Evolutionary conservation across 106 monocot species (phyloP), one percentile per base, ranked within the genome.

Genomic region (Dioscorea dumetorum): DNA sequence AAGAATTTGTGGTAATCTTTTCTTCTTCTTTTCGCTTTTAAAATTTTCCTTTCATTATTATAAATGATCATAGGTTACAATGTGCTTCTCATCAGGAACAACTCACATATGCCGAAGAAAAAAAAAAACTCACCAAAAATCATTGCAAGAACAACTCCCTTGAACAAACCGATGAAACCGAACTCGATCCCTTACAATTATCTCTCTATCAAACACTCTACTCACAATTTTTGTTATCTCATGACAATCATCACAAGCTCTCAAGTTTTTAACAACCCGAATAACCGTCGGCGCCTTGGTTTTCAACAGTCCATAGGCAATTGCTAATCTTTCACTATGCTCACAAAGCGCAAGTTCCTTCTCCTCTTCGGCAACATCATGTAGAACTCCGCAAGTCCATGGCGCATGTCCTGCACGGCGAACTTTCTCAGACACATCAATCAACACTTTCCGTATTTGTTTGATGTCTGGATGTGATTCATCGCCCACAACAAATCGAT

Each of bases 301-400:
- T 62, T 87, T 94, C 73, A 90, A 60, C 69, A 94, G 28, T 20
- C 94, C 94, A 71, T 67, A 90, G 59, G 94, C 94, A 78, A 94
- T 90, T 22, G 97, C 97, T 60, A 97, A 62, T 71, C 91, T 89
- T 62, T 97, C 97, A 71, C 97, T 97, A 66, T 97, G 97, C 64
- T 89, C 91, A 68, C 88, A 86, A 5, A 97, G 82, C 35, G 97
- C 81, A 68, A 68, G 78, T 69, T 80, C 87, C 53, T 92, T 97
- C 71, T 92, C 97, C 60, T 92, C 95, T 73, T 97, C 89, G 67
- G 74, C 86, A 20, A 88, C 86, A 77, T 97, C 91, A 81, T 89
- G 88, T 62, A 92, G 63, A 16, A 91, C 89, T 6, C 73, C 73
- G 33, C 74, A 74, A 57, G 89, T 88, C 73, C 70, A 61, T 73